Evolutionary conservation across 495 filamentous ascomycete species (phyloP).

Genomic region (Saxispiralis lemnorum): DNA sequence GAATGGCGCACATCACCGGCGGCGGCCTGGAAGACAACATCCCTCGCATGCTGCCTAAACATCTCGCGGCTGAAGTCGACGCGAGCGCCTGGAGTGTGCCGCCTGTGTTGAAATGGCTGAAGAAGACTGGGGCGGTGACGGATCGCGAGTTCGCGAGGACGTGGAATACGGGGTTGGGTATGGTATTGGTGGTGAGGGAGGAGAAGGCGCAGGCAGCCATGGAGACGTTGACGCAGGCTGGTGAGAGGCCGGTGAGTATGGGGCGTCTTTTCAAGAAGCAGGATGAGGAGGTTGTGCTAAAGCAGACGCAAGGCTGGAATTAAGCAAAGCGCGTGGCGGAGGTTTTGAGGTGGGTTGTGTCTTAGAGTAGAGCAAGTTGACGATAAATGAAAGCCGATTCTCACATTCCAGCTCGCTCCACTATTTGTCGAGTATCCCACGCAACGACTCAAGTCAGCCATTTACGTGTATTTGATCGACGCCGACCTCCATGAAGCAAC

Average conservation of each 20-base stretch:
- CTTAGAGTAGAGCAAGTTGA: no score
- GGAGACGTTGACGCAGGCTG: constrained; percentile 37
- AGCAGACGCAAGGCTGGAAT: constrained; percentile 54
- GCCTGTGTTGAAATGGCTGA: constrained; percentile 68
- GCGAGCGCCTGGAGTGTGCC: constrained; percentile 53
- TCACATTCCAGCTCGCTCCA: no score
- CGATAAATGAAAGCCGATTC: no score
- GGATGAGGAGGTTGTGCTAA: constrained; percentile 49
- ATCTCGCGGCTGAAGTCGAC: constrained; percentile 61
- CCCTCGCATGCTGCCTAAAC: constrained; percentile 68
- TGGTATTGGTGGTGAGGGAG: constrained; percentile 62
- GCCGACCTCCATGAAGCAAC: no score
- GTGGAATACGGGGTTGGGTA: constrained; percentile 90
- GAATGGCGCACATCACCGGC: constrained; percentile 90
- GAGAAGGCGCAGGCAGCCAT: constrained; percentile 37
- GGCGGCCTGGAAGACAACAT: constrained; percentile 85
- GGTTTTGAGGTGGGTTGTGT: no score
- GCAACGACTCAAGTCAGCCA: no score
- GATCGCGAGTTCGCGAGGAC: constrained; percentile 63
- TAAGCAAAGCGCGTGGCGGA: no score
- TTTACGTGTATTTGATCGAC: no score
- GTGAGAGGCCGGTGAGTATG: constrained; percentile 63
- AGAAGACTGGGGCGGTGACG: constrained; percentile 53
- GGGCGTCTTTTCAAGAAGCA: constrained; percentile 43
- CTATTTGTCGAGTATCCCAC: no score